phyloP scores from a whole-genome alignment of 495 filamentous ascomycete species.

The Bacidia rubella region DNA sequence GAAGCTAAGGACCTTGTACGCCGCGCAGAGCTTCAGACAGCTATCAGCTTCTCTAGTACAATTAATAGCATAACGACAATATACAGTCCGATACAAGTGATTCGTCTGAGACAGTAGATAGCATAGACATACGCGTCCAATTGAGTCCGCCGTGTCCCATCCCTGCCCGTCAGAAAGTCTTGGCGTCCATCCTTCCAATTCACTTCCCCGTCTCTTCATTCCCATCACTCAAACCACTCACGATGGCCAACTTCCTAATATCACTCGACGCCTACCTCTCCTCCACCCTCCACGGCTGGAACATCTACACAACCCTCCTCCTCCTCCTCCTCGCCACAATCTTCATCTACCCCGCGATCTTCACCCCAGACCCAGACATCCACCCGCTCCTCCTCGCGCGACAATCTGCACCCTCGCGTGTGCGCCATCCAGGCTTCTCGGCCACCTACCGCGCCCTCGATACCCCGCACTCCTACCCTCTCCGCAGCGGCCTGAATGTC shows the following conservation, averaged over 20 bases:
- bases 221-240: not conserved
- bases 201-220: not conserved
- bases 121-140: too few species aligned
- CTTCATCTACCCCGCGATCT: slow-evolving; percentile 49
- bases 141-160: too few species aligned
- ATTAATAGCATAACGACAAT: too few species aligned
- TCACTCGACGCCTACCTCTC: slow-evolving; percentile 56
- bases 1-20: too few species aligned
- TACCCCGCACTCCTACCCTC: slow-evolving; percentile 70
- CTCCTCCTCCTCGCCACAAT: slow-evolving; percentile 43
- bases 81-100: too few species aligned
- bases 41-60: too few species aligned
- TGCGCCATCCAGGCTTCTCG: slow-evolving; percentile 74
- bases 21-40: too few species aligned
- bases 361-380: slow-evolving; percentile 62
- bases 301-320: slow-evolving; percentile 54
- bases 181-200: not conserved
- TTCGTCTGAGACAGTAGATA: too few species aligned
- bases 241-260: slow-evolving; percentile 12
- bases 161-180: too few species aligned
- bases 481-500: slow-evolving; percentile 71
- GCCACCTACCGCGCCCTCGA: slow-evolving; percentile 68
- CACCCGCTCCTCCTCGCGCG: slow-evolving; percentile 83
- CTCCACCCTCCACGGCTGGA: slow-evolving; percentile 63
- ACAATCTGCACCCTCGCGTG: slow-evolving; percentile 60